Conservation (phyloP, 495 filamentous ascomycete genomes). For the Aspergillus diversus region DNA sequence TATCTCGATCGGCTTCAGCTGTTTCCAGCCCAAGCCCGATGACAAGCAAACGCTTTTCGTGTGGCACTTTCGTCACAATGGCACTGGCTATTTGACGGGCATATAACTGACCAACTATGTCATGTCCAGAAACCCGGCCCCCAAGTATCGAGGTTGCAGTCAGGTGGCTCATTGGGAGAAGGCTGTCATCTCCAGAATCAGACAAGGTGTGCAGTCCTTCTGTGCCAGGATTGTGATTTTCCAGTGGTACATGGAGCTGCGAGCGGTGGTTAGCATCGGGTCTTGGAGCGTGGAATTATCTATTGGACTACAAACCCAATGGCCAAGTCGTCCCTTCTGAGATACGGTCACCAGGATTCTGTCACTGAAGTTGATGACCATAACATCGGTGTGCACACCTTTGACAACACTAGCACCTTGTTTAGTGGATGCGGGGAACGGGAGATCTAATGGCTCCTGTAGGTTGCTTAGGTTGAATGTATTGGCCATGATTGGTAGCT, state of each 20-base stretch:
- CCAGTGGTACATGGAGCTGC: conserved; percentile 87
- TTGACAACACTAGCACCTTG: conserved; percentile 65
- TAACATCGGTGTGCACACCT: conserved; percentile 72
- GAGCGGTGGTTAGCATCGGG: conserved; percentile 25
- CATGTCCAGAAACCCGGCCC: conserved; percentile 76
- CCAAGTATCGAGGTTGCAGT: conserved; percentile 89
- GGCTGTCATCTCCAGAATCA: conserved; percentile 56
- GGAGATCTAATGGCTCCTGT: conserved; percentile 44
- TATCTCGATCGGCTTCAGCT: conserved; percentile 63
- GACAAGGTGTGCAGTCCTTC: conserved; percentile 48
- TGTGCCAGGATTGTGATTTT: conserved; percentile 63
- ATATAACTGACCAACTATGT: conserved; percentile 83
- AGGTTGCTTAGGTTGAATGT: conserved; percentile 31
- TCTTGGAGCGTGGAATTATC: conserved; percentile 3
- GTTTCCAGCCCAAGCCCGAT: conserved; percentile 79
- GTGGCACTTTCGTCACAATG: conserved; percentile 68
- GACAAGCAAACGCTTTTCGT: conserved; percentile 79
- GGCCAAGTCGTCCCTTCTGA: conserved; percentile 81
- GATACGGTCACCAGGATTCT: conserved; percentile 91
- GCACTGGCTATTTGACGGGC: conserved; percentile 86
- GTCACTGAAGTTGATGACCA: conserved; percentile 76
- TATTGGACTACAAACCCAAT: conserved; percentile 70
- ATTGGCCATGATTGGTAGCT: conserved; percentile 34
- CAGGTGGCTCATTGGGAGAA: conserved; percentile 77
- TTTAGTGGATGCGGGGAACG: conserved; percentile 80